Conservation (phyloP, 139 green algal species). For the Parachlorella kessleri region DNA sequence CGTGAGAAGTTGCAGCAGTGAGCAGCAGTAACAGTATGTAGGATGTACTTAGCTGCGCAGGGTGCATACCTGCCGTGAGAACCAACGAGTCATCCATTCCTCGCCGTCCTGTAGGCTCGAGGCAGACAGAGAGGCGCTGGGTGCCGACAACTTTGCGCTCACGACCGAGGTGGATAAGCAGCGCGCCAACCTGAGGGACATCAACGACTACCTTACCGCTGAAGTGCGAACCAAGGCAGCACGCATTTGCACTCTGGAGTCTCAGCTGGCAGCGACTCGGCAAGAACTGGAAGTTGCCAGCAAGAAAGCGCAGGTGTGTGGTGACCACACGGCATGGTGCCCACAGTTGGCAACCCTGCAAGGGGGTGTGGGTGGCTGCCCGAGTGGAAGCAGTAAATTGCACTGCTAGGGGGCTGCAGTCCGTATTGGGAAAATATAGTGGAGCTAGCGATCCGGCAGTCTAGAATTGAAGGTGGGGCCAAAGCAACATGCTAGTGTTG, state of each 20-base stretch:
- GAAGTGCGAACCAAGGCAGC: conserved; percentile 62
- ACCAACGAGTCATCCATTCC: neutral
- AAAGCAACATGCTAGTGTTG: neutral
- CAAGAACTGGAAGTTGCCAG: conserved; percentile 36
- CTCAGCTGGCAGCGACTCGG: conserved; percentile 38
- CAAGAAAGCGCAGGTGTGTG: conserved; percentile 3
- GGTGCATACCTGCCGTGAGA: neutral
- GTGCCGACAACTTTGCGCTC: conserved; percentile 65
- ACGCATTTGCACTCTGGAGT: conserved; percentile 48
- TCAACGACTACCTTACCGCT: conserved; percentile 79
- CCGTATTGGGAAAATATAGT: too few species aligned
- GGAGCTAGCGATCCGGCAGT: neutral
- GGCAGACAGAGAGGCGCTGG: conserved; percentile 47
- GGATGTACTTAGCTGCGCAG: neutral
- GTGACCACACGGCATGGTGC: neutral
- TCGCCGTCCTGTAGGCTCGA: conserved; percentile 2
- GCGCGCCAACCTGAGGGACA: conserved; percentile 74
- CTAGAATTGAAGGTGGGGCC: neutral
- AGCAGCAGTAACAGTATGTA: neutral
- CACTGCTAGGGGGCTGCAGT: neutral
- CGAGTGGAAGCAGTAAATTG: neutral
- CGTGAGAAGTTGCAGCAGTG: conserved; percentile 5
- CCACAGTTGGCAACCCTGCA: neutral
- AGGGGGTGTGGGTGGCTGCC: neutral
- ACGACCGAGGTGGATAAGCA: conserved; percentile 72